Percentiles rank a stretch among this genome's conserved stretches.
phyloP scores from a whole-genome alignment of 345 rosid species.

The Sapria himalayana region DNA sequence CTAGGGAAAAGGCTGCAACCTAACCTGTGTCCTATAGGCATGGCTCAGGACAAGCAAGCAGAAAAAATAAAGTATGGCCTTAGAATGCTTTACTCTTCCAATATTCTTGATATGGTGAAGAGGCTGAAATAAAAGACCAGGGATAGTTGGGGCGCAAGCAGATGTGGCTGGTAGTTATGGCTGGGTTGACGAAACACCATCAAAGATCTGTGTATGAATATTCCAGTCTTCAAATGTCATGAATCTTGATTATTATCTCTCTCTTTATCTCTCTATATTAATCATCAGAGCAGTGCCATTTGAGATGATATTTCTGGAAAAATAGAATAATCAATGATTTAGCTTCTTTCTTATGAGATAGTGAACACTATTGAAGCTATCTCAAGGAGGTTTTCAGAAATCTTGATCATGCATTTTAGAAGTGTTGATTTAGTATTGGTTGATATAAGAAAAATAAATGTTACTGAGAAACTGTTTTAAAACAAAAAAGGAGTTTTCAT shows the following conservation, averaged over 20 bases:
- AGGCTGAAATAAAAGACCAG: slow-evolving; percentile 53
- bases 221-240: neutral
- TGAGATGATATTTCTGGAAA: too few relatives aligned
- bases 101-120: slow-evolving; percentile 20
- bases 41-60: slow-evolving; percentile 43
- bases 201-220: neutral
- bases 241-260: neutral
- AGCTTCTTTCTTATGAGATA: too few relatives aligned
- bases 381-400: too few relatives aligned
- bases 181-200: too few relatives aligned
- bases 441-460: too few relatives aligned
- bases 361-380: too few relatives aligned
- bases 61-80: slow-evolving; percentile 27
- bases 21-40: slow-evolving; percentile 46
- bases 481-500: too few relatives aligned
- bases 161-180: slow-evolving; percentile 4
- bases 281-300: neutral
- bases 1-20: slow-evolving; percentile 67
- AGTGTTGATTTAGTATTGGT: too few relatives aligned
- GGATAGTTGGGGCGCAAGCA: slow-evolving; percentile 13
- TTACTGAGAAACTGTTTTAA: too few relatives aligned
- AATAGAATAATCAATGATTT: too few relatives aligned
- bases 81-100: slow-evolving; percentile 32
- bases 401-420: too few relatives aligned
- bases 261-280: neutral